Evolutionary conservation across 2,329 filamentous ascomycete species (phyloP), one percentile per base, ranked within the genome.

Genomic region (Sporothrix sp.): DNA sequence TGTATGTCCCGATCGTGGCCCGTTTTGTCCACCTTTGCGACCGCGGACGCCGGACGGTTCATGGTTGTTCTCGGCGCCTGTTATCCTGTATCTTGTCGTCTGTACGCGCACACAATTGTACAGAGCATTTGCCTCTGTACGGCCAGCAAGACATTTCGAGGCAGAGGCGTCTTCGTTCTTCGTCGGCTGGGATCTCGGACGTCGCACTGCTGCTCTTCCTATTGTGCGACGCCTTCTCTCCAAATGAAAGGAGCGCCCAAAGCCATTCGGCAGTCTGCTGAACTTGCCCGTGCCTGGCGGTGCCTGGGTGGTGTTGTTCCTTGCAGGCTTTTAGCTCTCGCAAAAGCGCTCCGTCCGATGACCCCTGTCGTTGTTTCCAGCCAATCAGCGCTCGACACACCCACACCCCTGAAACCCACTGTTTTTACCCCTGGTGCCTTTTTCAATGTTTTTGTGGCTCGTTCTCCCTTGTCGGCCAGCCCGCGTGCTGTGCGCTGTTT

Each of bases 231-330:
- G 9, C 10, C 18, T 30, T 16, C 40, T 25, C 7, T 25, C 21
- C 25, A 39, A 48, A 48, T 48, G 45, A 48, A 48, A 48, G 45
- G 35, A 48, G 45, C 25, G 30, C 45, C 16, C n/a, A 5, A 28
- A n/a, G n/a, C n/a, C n/a, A n/a, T n/a, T n/a, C n/a, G n/a, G n/a
- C n/a, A n/a, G n/a, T n/a, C n/a, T n/a, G n/a, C n/a, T n/a, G n/a
- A n/a, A n/a, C 27, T 35, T 20, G 14, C 20, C 1, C 8, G 5
- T 25, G 8, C 4, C 42, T 45, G 28, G 28, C 33, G 30, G 25
- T 45, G 11, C 27, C 23, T 39, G 21, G n/a, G n/a, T n/a, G n/a
- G 32, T 43, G 28, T 30, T 50, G 48, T 50, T 36, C 48, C 48
- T 50, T 42, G 38, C 48, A 50, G 48, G 21, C 23, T 36, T 37